Conservation (phyloP, 2,329 filamentous ascomycete genomes). For the Trichoderma koningii region DNA sequence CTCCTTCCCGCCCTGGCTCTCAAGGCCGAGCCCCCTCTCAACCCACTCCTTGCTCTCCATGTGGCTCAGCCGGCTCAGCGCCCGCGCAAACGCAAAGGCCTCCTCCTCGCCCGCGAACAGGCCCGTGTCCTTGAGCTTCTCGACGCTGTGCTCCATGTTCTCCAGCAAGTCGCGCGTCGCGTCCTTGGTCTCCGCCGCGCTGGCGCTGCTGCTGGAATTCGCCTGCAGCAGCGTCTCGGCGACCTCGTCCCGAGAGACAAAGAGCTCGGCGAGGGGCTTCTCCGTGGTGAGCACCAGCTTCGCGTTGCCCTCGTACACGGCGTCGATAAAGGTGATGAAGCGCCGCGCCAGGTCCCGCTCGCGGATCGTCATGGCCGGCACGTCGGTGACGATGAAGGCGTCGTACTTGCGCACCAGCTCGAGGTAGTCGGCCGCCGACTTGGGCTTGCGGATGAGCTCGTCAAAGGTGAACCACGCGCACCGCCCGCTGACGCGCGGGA, state of each 20-base stretch:
- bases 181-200: slow-evolving; percentile 54
- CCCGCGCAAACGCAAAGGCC: slow-evolving; percentile 90
- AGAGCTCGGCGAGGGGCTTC: slow-evolving; percentile 81
- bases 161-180: slow-evolving; percentile 82
- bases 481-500: slow-evolving; percentile 83
- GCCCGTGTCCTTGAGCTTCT: slow-evolving; percentile 78
- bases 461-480: slow-evolving; percentile 92
- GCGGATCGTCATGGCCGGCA: slow-evolving; percentile 87
- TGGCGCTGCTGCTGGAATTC: slow-evolving; percentile 39
- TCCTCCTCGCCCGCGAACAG: slow-evolving; percentile 96
- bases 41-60: slow-evolving; percentile 98
- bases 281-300: slow-evolving; percentile 92
- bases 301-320: slow-evolving; percentile 89
- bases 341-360: slow-evolving; percentile 85
- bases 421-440: slow-evolving; percentile 91
- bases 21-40: slow-evolving; percentile 72
- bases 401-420: slow-evolving; percentile 89
- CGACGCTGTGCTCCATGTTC: slow-evolving; percentile 81
- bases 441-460: slow-evolving; percentile 85
- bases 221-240: slow-evolving; percentile 57
- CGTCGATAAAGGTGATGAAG: slow-evolving; percentile 98
- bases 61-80: slow-evolving; percentile 78
- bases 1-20: slow-evolving; percentile 63
- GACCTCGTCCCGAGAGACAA: slow-evolving; percentile 73
- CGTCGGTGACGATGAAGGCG: slow-evolving; percentile 86